Evolutionary conservation across 2,329 filamentous ascomycete genomes (phyloP).

Genomic region (Talaromyces sp.): DNA sequence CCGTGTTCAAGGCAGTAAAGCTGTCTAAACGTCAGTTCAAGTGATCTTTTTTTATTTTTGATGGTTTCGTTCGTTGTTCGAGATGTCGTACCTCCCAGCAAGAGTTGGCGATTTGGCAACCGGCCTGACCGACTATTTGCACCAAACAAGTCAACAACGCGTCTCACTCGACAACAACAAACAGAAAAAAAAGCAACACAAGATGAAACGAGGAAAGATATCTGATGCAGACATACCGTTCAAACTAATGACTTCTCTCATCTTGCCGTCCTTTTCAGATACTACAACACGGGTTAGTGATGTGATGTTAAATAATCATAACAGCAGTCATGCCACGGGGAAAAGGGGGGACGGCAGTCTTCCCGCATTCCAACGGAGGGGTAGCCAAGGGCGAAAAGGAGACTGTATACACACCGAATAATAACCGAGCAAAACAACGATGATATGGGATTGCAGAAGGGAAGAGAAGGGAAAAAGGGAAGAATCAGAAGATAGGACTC

Average conservation of each 20-base stretch:
- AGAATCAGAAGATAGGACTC: constrained; percentile 22
- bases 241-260: constrained; percentile 99
- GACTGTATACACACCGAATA: constrained; percentile 16
- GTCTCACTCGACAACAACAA: constrained; percentile 7
- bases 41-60: constrained; percentile 16
- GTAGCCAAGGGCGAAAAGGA: constrained; percentile 15
- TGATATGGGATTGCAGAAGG: not conserved
- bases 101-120: constrained; percentile 99
- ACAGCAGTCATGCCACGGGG: constrained; percentile 8
- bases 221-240: constrained; percentile 66
- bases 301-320: not conserved
- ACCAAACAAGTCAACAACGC: constrained; percentile 35
- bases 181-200: not conserved
- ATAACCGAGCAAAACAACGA: constrained; percentile 4
- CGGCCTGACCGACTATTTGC: constrained; percentile 89
- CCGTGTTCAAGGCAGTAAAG: constrained; percentile 99
- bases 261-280: constrained; percentile 49
- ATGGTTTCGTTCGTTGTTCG: not conserved
- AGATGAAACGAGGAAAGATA: constrained; percentile 5
- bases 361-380: constrained; percentile 18
- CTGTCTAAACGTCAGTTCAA: constrained; percentile 44
- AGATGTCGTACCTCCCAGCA: constrained; percentile 89
- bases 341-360: constrained; percentile 16
- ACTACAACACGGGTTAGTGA: constrained; percentile 11
- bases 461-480: constrained; percentile 25